Evolutionary conservation across 495 filamentous ascomycete genomes (phyloP).

Genomic region (Aspergillus haitiensis): DNA sequence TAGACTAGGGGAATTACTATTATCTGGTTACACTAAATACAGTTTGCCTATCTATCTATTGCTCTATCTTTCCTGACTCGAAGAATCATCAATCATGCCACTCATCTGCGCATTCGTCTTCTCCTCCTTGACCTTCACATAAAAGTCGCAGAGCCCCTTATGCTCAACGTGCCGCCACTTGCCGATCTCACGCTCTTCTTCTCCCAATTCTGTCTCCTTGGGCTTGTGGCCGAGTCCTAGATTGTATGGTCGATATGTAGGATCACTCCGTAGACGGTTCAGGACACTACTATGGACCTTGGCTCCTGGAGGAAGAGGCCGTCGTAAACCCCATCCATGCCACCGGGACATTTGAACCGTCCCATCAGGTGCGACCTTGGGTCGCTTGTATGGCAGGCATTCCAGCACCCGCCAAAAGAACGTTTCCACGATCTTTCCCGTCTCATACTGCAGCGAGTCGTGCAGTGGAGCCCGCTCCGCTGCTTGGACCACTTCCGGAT

Average conservation of each 20-base stretch:
- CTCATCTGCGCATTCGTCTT: not conserved
- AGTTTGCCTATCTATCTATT: not conserved
- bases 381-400: conserved; percentile 22
- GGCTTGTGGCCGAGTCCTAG: conserved; percentile 18
- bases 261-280: conserved; percentile 15
- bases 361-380: conserved; percentile 22
- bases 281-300: conserved; percentile 22
- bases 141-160: conserved; percentile 15
- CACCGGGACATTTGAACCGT: conserved; percentile 16
- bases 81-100: not conserved
- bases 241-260: conserved; percentile 23
- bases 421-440: conserved; percentile 18
- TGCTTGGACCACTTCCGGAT: conserved; percentile 6
- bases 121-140: not conserved
- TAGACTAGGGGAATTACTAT: too few species aligned
- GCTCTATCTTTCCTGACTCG: not conserved
- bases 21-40: not conserved
- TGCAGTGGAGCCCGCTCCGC: conserved; percentile 16
- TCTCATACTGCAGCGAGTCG: conserved; percentile 21
- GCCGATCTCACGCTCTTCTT: conserved; percentile 7
- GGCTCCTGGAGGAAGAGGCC: conserved; percentile 15
- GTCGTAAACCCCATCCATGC: conserved; percentile 18
- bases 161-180: conserved; percentile 5
- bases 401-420: conserved; percentile 26
- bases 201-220: not conserved